Base-by-base conservation (phyloP, 495 filamentous ascomycete species). In the Xylaria acuta region DNA sequence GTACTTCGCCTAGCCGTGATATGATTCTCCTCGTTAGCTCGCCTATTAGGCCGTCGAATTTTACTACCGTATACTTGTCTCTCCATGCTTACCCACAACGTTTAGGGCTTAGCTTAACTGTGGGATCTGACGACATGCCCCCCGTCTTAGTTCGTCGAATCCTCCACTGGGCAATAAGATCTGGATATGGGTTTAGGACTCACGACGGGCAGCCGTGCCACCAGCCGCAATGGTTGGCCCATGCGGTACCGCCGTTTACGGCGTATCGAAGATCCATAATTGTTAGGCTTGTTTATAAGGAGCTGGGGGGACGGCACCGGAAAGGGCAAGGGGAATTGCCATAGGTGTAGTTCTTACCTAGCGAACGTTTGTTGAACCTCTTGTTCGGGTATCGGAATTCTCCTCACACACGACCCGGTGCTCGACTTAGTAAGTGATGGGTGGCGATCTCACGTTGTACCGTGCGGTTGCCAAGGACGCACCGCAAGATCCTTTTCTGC, bases 401-500 rank as follows among this genome's bases (percentile, higher is more conserved):
- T 30, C 41, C 41, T 65, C 25, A 3, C n/a, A 7, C n/a, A 43
- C 9, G 38, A 22, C 38, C 38, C 18, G 6, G 36, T 25, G 16
- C 60, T 64, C 12, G 11, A 16, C 25, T 25, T 34, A n/a, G 63
- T 47, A 25, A 56, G 51, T 30, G 66, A 71, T 60, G 62, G n/a
- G 25, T 72, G 49, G 65, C 34, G 62, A 34, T 53, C 45, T 58
- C 3, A 41, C 49, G 34, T 34, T 41, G 27, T 71, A 72, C 47
- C 32, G 14, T 38, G 45, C 70, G 62, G 20, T 69, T 71, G 67
- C 51, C 67, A 62, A 60, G 59, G 40, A 68, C n/a, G 63, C 70
- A 34, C 71, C 77, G 36, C 80, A 81, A 64, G 76, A 80, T 58
- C 80, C 80, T 3, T 81, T 78, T 71, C 68, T 79, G 22, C 79